Conservation (phyloP, 768 basidiomycete species). For the Serendipita sp. region DNA sequence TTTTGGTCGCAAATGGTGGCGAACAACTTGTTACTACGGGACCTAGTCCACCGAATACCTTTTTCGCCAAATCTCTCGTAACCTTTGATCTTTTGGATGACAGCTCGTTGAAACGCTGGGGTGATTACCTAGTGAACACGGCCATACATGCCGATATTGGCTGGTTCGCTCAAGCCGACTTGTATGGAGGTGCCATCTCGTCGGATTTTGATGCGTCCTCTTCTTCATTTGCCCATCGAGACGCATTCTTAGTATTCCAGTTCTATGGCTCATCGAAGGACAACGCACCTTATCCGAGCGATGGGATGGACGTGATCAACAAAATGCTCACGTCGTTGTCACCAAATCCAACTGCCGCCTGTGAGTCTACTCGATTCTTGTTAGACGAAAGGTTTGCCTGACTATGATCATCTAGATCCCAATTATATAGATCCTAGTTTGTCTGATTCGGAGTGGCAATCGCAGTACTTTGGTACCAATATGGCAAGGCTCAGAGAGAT, state of each 20-base stretch:
- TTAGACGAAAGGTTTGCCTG: neutral
- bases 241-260: constrained; percentile 17
- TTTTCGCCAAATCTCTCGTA: too few species aligned
- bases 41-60: constrained; percentile 7
- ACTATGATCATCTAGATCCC: constrained; percentile 22
- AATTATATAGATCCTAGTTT: constrained; percentile 29
- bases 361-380: neutral
- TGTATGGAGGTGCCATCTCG: constrained; percentile 25
- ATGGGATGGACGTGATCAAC: constrained; percentile 20
- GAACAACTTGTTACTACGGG: constrained; percentile 9
- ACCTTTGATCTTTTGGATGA: too few species aligned
- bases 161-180: neutral
- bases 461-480: neutral
- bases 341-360: constrained; percentile 9
- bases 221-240: constrained; percentile 31
- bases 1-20: constrained; percentile 6
- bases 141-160: constrained; percentile 21
- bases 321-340: too few species aligned
- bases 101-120: too few species aligned
- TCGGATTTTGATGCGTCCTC: constrained; percentile 20
- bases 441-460: too few species aligned
- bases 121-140: neutral
- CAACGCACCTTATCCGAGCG: constrained; percentile 26
- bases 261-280: constrained; percentile 24
- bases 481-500: constrained; percentile 6